phyloP scores from a whole-genome alignment of 768 basidiomycete genomes.

The Mycena belliarum region DNA sequence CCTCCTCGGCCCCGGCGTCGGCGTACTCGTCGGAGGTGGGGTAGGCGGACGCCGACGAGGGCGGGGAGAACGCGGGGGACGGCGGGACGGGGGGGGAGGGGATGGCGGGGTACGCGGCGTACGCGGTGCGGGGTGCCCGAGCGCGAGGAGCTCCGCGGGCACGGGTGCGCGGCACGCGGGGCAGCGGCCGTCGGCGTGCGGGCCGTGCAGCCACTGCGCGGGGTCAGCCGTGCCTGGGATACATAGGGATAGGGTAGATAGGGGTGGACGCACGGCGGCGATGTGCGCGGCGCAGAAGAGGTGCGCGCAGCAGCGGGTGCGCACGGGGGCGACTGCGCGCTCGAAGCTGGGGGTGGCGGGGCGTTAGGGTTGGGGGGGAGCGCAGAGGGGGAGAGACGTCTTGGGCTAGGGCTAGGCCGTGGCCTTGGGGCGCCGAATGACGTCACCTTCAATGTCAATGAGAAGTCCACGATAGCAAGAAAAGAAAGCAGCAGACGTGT shows the following conservation, averaged over 20 bases:
- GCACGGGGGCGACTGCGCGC: background rate
- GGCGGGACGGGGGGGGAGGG: no score
- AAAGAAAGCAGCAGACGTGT: no score
- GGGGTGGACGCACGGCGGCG: background rate
- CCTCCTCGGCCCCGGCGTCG: background rate
- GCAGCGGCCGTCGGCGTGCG: background rate
- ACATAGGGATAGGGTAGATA: no score
- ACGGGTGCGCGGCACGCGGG: background rate
- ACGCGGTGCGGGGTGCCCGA: background rate
- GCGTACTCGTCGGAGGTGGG: no score
- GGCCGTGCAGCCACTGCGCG: background rate
- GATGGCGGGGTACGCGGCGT: constrained; percentile 2
- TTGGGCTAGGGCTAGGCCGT: background rate
- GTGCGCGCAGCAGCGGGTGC: constrained; percentile 7
- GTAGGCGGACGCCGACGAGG: no score
- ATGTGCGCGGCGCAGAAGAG: constrained; percentile 14
- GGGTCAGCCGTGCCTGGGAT: no score
- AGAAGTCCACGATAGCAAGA: no score
- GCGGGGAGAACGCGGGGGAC: background rate
- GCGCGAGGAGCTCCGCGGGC: background rate
- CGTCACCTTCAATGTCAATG: no score
- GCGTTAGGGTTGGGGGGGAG: background rate
- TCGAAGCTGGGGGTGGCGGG: constrained; percentile 9
- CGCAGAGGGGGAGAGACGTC: no score
- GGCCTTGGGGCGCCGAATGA: background rate